These are phyloP conservation scores for Pythium vanterpoolii DNA, from an alignment of 352 stramenopile genomes.

Conservation along the genomic window DNA sequence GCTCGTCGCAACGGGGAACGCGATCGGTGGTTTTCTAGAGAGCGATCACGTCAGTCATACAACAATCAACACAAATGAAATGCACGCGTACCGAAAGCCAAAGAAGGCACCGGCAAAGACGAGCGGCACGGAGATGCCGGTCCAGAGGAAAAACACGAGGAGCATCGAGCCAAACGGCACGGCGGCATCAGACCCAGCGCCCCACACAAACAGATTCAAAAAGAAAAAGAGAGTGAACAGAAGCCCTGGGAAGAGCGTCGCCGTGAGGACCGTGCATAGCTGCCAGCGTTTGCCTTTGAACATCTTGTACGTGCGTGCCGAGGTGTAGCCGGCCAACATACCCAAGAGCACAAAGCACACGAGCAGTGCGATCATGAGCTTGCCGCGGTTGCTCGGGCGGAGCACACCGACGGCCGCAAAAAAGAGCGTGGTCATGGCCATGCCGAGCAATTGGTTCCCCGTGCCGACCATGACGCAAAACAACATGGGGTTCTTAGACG, in stretches of 20 bases:
- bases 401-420: conserved; percentile 97
- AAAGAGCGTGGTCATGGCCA: conserved; percentile 95
- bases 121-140: conserved; percentile 97
- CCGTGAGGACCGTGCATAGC: conserved; percentile 94
- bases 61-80: conserved; percentile 7
- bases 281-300: conserved; percentile 99
- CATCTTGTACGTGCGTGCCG: conserved; percentile 98
- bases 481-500: conserved; percentile 93
- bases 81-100: conserved; percentile 92
- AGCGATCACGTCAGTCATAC: background rate
- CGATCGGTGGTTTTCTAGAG: conserved; percentile 76
- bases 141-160: conserved; percentile 98
- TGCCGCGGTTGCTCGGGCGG: conserved; percentile 95
- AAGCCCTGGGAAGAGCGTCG: conserved; percentile 96
- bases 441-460: conserved; percentile 96
- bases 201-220: conserved; percentile 96
- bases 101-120: conserved; percentile 99
- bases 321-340: conserved; percentile 94
- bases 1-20: conserved; percentile 96
- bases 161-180: conserved; percentile 98
- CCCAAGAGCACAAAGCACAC: conserved; percentile 98
- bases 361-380: conserved; percentile 97
- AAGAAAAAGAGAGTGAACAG: conserved; percentile 97
- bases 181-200: conserved; percentile 88
- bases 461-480: conserved; percentile 97